Evolutionary conservation across 805 yeast genomes (phyloP), one percentile per base, ranked within the genome.

Genomic region (Jamesozyma spencerorum): DNA sequence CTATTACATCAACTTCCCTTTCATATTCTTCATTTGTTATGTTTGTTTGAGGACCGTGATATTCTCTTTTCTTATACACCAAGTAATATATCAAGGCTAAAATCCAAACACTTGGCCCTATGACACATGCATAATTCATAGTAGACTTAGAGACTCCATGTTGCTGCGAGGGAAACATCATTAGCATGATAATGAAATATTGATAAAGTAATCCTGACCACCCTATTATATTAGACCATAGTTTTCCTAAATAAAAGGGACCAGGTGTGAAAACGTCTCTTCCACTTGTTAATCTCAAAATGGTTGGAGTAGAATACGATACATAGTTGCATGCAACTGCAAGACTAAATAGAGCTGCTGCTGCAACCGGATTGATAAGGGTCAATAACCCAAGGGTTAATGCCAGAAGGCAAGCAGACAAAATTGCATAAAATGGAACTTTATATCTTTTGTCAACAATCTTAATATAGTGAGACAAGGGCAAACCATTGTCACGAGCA

Each of bases 401-500:
- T 11, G 70, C 59, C 13, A 61, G 50, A 17, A 55, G 17, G 18
- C 71, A 64, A 10, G 69, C 65, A 31, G 59, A 61, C 18, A 69
- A 55, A 33, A 79, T 72, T 1, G 88, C 86, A 49, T 79, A 69
- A 20, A 79, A 58, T 13, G 92, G 90, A 22, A 78, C 82, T n/a
- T 71, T 66, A 29, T 73, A 61, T 43, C 57, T 69, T 39, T 71
- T 66, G 51, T 81, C 66, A 34, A 82, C 83, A 34, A 64, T 71
- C 48, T 78, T 75, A 46, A 81, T 69, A 52, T 65, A 65, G 32
- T 66, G 60, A 12, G 80, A 69, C 46, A 78, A 64, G 7, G 88
- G 88, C 42, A 81, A 67, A 13, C 86, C 87, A 50, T 79, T 78
- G 57, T 81, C 90, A 63, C 90, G 73, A 31, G 85, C 77, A 58